These are phyloP conservation scores for Lindgomyces ingoldianus DNA, from an alignment of 495 filamentous ascomycete genomes.

Conservation along the genomic window DNA sequence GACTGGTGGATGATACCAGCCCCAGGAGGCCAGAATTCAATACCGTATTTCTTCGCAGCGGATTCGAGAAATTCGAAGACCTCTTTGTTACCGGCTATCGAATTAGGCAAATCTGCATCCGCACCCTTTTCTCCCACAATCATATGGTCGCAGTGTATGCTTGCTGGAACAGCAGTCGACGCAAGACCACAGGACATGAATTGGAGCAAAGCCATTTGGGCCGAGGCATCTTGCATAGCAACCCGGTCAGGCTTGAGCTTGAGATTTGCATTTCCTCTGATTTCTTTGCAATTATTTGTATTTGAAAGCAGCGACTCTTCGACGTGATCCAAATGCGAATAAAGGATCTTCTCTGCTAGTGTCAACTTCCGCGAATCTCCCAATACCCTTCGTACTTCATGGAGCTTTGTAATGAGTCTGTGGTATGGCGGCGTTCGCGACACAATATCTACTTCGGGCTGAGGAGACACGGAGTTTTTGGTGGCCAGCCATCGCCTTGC, in stretches of 20 bases:
- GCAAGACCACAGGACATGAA: constrained; percentile 97
- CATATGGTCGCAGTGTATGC: constrained; percentile 98
- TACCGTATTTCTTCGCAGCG: constrained; percentile 92
- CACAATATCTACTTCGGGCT: constrained; percentile 40
- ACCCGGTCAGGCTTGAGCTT: constrained; percentile 98
- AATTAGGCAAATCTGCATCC: constrained; percentile 79
- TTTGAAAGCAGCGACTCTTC: constrained; percentile 81
- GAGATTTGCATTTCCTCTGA: constrained; percentile 87
- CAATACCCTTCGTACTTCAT: constrained; percentile 70
- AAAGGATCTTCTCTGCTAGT: constrained; percentile 95
- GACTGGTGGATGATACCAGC: constrained; percentile 99
- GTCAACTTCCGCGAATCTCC: constrained; percentile 69
- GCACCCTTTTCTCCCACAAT: constrained; percentile 93
- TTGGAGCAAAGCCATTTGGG: constrained; percentile 96
- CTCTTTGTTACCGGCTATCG: constrained; percentile 90
- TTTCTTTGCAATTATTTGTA: constrained; percentile 74
- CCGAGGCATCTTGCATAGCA: constrained; percentile 98
- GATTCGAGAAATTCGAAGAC: constrained; percentile 97
- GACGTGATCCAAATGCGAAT: constrained; percentile 86
- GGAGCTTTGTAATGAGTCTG: constrained; percentile 59
- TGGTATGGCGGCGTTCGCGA: constrained; percentile 65
- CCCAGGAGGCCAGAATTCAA: constrained; percentile 98
- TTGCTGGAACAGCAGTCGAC: constrained; percentile 91
- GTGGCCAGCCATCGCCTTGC: constrained; percentile 35
- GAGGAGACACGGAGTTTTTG: constrained; percentile 14